Conservation (phyloP, 768 basidiomycete genomes). For the Russula sp. region DNA sequence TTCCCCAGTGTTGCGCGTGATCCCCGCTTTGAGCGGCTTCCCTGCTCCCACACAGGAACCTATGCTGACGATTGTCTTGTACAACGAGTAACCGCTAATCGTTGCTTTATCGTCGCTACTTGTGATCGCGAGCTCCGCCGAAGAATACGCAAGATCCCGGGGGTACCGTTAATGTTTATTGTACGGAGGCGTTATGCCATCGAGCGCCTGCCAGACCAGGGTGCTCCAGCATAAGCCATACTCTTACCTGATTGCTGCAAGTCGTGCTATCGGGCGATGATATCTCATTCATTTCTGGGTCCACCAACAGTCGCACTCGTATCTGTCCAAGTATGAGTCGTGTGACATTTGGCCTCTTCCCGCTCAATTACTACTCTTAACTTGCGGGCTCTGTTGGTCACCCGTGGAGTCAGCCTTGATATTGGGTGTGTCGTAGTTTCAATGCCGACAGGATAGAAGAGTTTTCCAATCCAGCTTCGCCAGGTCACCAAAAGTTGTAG, state of each 20-base stretch:
- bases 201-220: conserved; percentile 91
- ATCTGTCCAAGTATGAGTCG: no score
- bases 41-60: conserved; percentile 90
- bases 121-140: conserved; percentile 93
- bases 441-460: not conserved
- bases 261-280: not conserved
- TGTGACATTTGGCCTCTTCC: not conserved
- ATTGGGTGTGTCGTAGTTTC: not conserved
- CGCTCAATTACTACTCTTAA: conserved; percentile 16
- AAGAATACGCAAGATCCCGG: conserved; percentile 86
- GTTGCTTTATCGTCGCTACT: conserved; percentile 96
- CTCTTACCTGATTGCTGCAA: not conserved
- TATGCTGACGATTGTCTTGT: conserved; percentile 99
- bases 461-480: not conserved
- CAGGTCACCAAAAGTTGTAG: not conserved
- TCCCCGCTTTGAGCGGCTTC: conserved; percentile 90
- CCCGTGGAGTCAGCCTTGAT: not conserved
- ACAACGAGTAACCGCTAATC: conserved; percentile 89
- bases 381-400: not conserved
- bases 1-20: conserved; percentile 85
- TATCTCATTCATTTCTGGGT: not conserved
- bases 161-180: conserved; percentile 97
- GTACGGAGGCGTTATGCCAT: conserved; percentile 88
- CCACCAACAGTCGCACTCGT: not conserved
- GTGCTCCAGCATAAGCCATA: conserved; percentile 45